Base-by-base conservation (phyloP, 192 early-diverging fungal genomes). In the Coemansia sp. region DNA sequence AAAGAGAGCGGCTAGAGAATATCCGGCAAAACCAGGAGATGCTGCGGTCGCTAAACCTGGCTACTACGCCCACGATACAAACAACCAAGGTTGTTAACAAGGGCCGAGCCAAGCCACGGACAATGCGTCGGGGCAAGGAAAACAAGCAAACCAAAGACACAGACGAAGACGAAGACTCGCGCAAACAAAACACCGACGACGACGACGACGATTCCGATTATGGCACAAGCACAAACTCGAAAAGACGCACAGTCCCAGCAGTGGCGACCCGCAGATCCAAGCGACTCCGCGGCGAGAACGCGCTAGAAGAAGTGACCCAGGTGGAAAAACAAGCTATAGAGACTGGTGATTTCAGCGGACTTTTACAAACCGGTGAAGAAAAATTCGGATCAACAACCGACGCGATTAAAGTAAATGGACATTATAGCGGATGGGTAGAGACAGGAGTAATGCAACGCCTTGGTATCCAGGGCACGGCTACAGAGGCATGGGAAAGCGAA, bases 401-500 rank as follows among this genome's bases (percentile, higher is more conserved):
- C 34, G 87, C 90, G 8, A 86, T 91, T 5, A 80, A 79, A 3
- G 86, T 89, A 0, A 72, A 83, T 38, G 90, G 89, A 0, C 90
- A 91, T 56, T 93, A 87, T 51, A 75, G 67, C 17, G 87, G 90
- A 9, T 93, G 90, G 90, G 68, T 91, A 32, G 87, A 88, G 48
- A 71, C 72, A 0, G 86, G 72, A 0, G 76, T 87, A 11, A 86
- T 90, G 63, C 66, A 77, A 48, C 89, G 85, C 54, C 81, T 92
- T 57, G 83, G 85, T 2, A 85, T 93, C 55, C 85, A 86, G 20
- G 64, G 71, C 38, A 85, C 76, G 57, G 89, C 90, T 3, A 66
- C 84, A 5, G 88, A 88, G 41, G 88, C 88, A 32, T 93, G 91
- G 90, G 90, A 93, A 51, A 87, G 86, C 60, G 87, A 93, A 51